A percentile compares a stretch with the other conserved stretches of the same genome.
phyloP scores from a whole-genome alignment of 2,329 filamentous ascomycete species.

The Coniella vitis region DNA sequence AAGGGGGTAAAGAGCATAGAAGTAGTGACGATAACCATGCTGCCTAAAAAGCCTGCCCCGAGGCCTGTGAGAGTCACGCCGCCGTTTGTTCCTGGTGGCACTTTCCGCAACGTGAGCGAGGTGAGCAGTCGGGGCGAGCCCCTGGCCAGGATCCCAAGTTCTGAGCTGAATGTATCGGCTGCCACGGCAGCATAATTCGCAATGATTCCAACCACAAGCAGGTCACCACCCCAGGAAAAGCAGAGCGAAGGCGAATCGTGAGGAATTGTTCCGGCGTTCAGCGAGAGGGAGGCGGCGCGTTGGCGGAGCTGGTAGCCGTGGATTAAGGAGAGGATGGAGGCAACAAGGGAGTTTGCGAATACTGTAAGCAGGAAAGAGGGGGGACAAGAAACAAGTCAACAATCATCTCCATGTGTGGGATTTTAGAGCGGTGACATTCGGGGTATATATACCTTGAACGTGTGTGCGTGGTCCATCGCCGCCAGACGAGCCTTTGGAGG shows the following conservation, averaged over 20 bases:
- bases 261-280: background rate
- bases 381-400: background rate
- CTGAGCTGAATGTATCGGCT: constrained; percentile 90
- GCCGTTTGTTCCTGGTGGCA: constrained; percentile 89
- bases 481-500: constrained; percentile 63
- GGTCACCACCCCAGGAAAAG: constrained; percentile 54
- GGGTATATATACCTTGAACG: constrained; percentile 54
- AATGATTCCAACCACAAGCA: constrained; percentile 59
- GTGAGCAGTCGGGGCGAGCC: constrained; percentile 78
- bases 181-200: constrained; percentile 87
- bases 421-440: too few relatives aligned
- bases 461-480: constrained; percentile 80
- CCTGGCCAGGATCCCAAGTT: constrained; percentile 83
- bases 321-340: constrained; percentile 56
- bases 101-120: constrained; percentile 64
- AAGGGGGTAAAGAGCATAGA: constrained; percentile 64
- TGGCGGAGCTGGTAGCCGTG: constrained; percentile 53
- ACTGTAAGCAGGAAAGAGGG: constrained; percentile 34
- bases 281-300: constrained; percentile 29
- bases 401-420: background rate
- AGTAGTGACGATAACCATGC: constrained; percentile 60
- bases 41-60: constrained; percentile 65
- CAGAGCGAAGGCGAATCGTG: constrained; percentile 38
- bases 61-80: constrained; percentile 76
- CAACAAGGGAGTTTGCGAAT: constrained; percentile 78